Percentiles rank a stretch among this genome's conserved stretches.
phyloP scores from a whole-genome alignment of 176 grass and related monocot genomes.

The Aegilops tauschii region DNA sequence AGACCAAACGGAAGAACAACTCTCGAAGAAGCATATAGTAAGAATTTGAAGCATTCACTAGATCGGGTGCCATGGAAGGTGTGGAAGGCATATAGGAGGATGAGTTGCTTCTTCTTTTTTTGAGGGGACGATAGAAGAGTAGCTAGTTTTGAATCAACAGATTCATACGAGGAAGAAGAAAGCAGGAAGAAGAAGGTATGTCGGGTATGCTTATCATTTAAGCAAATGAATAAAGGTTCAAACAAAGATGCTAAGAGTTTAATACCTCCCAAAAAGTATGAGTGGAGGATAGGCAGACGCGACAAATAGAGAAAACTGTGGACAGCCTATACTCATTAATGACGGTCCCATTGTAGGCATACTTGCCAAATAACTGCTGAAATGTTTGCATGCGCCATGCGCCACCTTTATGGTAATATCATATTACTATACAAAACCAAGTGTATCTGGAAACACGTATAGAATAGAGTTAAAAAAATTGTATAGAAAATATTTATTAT shows the following conservation, averaged over 20 bases:
- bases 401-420: too few species aligned
- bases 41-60: neutral
- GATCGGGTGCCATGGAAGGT: slow-evolving; percentile 6
- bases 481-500: neutral
- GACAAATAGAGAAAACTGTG: slow-evolving; percentile 17
- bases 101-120: neutral
- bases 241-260: neutral
- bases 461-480: too few species aligned
- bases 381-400: neutral
- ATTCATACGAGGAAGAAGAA: neutral
- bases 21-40: slow-evolving; percentile 13
- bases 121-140: neutral
- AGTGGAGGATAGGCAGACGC: neutral
- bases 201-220: neutral
- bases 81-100: neutral
- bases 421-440: too few species aligned
- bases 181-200: neutral
- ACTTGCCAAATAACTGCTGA: neutral
- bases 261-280: slow-evolving; percentile 12
- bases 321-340: slow-evolving; percentile 34
- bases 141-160: neutral
- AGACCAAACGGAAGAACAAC: slow-evolving; percentile 47
- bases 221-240: neutral
- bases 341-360: neutral
- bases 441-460: too few species aligned